Percentiles rank a stretch among this genome's conserved stretches.
Conservation (phyloP, 192 early-diverging fungal species). For the Coemansia sp. region DNA sequence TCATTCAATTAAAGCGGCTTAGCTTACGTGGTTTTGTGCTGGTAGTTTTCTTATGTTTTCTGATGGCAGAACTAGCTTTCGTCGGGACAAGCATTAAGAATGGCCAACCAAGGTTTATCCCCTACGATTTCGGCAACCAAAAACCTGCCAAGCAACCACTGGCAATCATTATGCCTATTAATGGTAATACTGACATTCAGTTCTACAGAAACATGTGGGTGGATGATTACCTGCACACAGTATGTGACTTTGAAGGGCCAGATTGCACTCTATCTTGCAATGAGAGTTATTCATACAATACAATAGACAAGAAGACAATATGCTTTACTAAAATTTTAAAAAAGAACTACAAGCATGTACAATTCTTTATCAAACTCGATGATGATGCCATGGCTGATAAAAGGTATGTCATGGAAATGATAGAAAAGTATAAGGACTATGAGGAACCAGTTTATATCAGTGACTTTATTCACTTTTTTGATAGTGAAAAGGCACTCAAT, state of each 20-base stretch:
- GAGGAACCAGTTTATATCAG: slow-evolving; percentile 9
- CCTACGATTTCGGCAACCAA: not conserved
- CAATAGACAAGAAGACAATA: slow-evolving; percentile 11
- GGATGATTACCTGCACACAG: slow-evolving; percentile 1
- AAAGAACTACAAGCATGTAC: not conserved
- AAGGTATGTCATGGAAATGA: not conserved
- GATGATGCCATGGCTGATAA: slow-evolving; percentile 11
- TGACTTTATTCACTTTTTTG: slow-evolving; percentile 18
- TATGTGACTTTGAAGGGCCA: slow-evolving; percentile 7
- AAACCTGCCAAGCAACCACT: not conserved
- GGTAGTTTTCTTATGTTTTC: not conserved
- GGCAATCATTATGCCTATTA: slow-evolving; percentile 9
- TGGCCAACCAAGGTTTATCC: not conserved
- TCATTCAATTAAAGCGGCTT: not conserved
- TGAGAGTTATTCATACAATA: not conserved
- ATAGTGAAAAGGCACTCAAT: slow-evolving; percentile 11
- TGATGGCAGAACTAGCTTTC: not conserved
- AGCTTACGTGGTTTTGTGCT: not conserved
- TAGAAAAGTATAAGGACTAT: slow-evolving; percentile 3
- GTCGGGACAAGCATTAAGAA: not conserved
- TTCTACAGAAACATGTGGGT: slow-evolving; percentile 11
- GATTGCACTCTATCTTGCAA: not conserved
- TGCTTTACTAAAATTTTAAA: not conserved
- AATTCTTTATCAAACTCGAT: slow-evolving; percentile 18
- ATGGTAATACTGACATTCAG: not conserved